Evolutionary conservation across 2,329 filamentous ascomycete genomes (phyloP).

Genomic region (Elsinoe perseae): DNA sequence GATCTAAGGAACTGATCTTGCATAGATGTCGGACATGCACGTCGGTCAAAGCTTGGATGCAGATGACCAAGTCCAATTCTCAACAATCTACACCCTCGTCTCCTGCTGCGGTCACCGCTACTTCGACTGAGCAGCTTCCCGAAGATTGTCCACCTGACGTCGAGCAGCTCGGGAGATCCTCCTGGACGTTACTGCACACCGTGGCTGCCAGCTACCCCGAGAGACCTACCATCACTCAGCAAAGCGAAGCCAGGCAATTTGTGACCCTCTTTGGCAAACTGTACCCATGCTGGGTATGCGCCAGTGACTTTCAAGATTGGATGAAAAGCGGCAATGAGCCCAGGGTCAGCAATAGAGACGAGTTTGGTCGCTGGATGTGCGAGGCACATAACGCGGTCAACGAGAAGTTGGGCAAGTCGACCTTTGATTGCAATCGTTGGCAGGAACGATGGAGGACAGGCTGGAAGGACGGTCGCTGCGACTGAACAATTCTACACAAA

Average conservation of each 20-base stretch:
- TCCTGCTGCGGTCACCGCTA: conserved; percentile 26
- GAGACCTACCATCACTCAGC: conserved; percentile 58
- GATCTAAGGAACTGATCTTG: conserved; percentile 11
- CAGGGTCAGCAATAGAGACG: conserved; percentile 49
- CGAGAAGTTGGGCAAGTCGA: conserved; percentile 77
- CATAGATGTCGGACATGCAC: conserved; percentile 64
- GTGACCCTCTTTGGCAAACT: conserved; percentile 72
- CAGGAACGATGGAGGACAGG: conserved; percentile 92
- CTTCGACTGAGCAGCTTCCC: conserved; percentile 16
- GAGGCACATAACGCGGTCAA: conserved; percentile 84
- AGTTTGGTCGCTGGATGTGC: conserved; percentile 77
- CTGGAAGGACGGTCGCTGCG: conserved; percentile 64
- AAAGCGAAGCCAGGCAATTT: conserved; percentile 70
- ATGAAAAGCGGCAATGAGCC: conserved; percentile 64
- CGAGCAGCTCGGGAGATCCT: conserved; percentile 72
- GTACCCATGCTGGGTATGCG: conserved; percentile 95
- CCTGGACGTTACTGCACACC: conserved; percentile 90
- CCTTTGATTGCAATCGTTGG: conserved; percentile 86
- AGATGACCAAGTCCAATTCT: conserved; percentile 47
- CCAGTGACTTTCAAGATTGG: conserved; percentile 81
- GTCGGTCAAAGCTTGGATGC: conserved; percentile 51
- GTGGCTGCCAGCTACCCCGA: conserved; percentile 82
- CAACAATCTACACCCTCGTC: conserved; percentile 22
- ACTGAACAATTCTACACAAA: conserved; percentile 34
- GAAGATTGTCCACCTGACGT: conserved; percentile 47